Evolutionary conservation across 345 rosid genomes (phyloP).

Genomic region (Murraya koenigii): DNA sequence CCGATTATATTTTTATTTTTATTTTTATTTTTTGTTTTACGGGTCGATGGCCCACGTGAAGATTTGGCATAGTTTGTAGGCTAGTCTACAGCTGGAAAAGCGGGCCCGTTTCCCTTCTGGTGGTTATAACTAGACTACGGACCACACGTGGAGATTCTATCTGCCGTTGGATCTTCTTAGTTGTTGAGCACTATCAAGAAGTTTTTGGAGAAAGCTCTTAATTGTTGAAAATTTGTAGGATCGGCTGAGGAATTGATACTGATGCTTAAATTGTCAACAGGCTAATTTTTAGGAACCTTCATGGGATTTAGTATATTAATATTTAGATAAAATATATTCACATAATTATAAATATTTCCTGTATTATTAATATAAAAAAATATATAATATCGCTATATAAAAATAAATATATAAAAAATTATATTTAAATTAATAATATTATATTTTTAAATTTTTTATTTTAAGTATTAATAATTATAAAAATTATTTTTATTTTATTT

Average conservation of each 20-base stretch:
- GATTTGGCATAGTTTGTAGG: background rate
- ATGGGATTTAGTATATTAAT: too few relatives aligned
- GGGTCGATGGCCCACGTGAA: background rate
- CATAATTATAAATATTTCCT: fast-evolving
- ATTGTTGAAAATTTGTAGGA: too few relatives aligned
- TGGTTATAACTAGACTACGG: too few relatives aligned
- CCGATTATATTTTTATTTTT: background rate
- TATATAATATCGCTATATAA: fast-evolving
- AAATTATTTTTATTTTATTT: too few relatives aligned
- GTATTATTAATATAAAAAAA: fast-evolving
- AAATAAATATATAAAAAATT: too few relatives aligned
- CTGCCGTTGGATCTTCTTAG: background rate
- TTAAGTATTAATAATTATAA: too few relatives aligned
- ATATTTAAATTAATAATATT: too few relatives aligned
- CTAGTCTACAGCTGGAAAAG: background rate
- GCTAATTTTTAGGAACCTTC: too few relatives aligned
- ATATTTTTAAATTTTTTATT: too few relatives aligned
- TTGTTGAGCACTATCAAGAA: background rate
- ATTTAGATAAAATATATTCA: too few relatives aligned
- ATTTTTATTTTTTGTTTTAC: background rate
- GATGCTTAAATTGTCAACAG: too few relatives aligned
- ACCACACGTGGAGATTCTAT: background rate
- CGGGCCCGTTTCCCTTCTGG: background rate
- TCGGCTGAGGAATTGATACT: too few relatives aligned
- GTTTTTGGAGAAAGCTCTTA: background rate